phyloP scores from a whole-genome alignment of 768 basidiomycete genomes.

The Mycena vitilis region DNA sequence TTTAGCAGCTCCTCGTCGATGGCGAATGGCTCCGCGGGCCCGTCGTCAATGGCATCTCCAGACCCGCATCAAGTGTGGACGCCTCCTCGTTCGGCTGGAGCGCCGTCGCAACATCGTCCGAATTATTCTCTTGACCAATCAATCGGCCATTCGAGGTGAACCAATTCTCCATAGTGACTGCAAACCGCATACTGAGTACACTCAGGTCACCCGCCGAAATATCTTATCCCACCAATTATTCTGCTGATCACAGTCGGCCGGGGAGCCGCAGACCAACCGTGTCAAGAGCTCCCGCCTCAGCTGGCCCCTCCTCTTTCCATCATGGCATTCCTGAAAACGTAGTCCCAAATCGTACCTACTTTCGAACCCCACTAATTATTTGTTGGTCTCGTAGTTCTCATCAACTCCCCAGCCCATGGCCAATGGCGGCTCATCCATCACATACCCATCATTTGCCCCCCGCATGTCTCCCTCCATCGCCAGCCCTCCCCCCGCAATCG shows the following conservation, averaged over 20 bases:
- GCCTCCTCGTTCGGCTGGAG: conserved; percentile 38
- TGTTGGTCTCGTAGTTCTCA: conserved; percentile 48
- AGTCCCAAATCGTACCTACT: conserved; percentile 36
- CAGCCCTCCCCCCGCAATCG: conserved; percentile 54
- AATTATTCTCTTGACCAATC: conserved; percentile 55
- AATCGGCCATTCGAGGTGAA: conserved; percentile 57
- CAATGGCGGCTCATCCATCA: conserved; percentile 60
- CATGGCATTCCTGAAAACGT: conserved; percentile 65
- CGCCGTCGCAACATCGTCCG: conserved; percentile 42
- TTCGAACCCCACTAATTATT: conserved; percentile 24
- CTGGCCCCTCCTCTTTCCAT: conserved; percentile 48
- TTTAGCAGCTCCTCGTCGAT: conserved; percentile 28
- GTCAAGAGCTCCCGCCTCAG: conserved; percentile 27
- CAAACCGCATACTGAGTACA: background rate
- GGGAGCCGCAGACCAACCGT: conserved; percentile 34
- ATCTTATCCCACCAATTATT: conserved; percentile 32
- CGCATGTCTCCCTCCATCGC: conserved; percentile 50
- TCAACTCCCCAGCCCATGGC: conserved; percentile 50
- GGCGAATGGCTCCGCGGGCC: conserved; percentile 28
- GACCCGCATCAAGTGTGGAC: conserved; percentile 48
- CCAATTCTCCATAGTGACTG: conserved; percentile 11
- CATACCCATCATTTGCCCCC: conserved; percentile 63
- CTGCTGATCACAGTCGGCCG: conserved; percentile 19
- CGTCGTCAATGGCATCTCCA: conserved; percentile 20
- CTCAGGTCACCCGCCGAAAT: conserved; percentile 57